Base-by-base conservation (phyloP, 371 early-diverging fungal genomes). In the Lichtheimia corymbifera region DNA sequence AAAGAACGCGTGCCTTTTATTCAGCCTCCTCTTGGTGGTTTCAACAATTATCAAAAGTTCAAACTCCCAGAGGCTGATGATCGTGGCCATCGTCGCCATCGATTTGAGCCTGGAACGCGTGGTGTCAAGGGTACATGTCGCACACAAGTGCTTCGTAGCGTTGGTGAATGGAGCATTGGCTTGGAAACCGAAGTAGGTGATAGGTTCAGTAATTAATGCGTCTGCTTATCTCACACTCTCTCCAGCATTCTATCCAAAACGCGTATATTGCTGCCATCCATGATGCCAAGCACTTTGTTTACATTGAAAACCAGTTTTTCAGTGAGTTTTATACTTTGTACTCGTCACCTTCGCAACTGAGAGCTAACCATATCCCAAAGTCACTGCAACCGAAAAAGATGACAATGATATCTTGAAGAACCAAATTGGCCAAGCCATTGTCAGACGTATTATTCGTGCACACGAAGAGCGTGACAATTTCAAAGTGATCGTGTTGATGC, bases 231-330 rank as follows among this genome's bases (percentile, higher is more conserved):
- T 9, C 35, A 35, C 9, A 28, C 7, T 1, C 4, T 35, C 47
- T 22, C 2, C 62, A 96, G 82, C 79, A 85, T 66, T 92, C 92
- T 24, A 97, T 97, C 63, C 88, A 90, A 70, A 87, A 86, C 41
- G 96, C 95, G 1, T 97, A 97, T 65, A 64, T 88, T 44, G 80
- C 82, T 27, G 70, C 83, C 56, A 97, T 97, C 63, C 68, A 70
- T 50, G 77, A 76, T 28, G 84, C 97, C 7, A 72, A 93, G 68
- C 91, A 93, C 63, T 95, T 87, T 72, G 82, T 97, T 45, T 96
- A 97, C 71, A 97, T 97, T 65, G 97, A 97, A 69, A 97, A 97
- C 68, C 97, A 97, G 74, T 97, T 97, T 77, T 97, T 97, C 70
- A 90, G 91, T 85, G 82, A 83, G 77, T 61, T 14, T 42, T 51